A percentile compares a stretch with the other conserved stretches of the same genome.
Evolutionary conservation across 78 protist species (phyloP).

Genomic region (Dictyostelium intermedium): DNA sequence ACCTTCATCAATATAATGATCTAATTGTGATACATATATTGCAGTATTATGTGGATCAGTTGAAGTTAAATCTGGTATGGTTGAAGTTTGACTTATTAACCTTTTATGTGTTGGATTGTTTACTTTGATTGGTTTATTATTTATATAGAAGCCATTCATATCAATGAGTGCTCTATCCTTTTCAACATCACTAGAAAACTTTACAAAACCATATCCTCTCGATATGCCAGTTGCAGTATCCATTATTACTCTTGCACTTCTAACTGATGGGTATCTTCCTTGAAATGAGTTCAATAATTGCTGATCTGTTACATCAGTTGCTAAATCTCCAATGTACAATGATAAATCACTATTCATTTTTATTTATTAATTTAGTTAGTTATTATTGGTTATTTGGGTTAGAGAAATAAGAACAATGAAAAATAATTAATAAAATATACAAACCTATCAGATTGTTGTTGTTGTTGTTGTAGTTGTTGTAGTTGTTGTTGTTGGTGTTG

Average conservation of each 20-base stretch:
- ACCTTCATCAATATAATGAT: conserved; percentile 12
- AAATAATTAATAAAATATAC: background rate
- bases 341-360: background rate
- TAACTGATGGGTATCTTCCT: conserved; percentile 14
- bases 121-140: conserved; percentile 15
- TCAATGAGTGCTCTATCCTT: conserved; percentile 39
- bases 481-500: too few species aligned
- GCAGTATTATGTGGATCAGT: conserved; percentile 18
- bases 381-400: too few species aligned
- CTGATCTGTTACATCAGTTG: background rate
- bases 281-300: background rate
- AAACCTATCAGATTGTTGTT: background rate
- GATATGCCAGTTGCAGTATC: conserved; percentile 11
- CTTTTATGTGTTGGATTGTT: conserved; percentile 25
- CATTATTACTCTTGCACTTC: conserved; percentile 10
- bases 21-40: conserved; percentile 16
- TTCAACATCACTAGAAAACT: conserved; percentile 18
- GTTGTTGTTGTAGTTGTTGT: background rate
- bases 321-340: background rate
- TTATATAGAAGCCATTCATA: conserved; percentile 12
- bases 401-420: too few species aligned
- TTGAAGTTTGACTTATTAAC: background rate
- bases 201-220: conserved; percentile 51
- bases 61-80: background rate
- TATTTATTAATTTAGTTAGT: too few species aligned